Percentiles rank a stretch among this genome's conserved stretches.
These are phyloP conservation scores for Neotropicomus parvogracilis DNA, from an alignment of 1,284 basidiomycete genomes.

Conservation along the genomic window DNA sequence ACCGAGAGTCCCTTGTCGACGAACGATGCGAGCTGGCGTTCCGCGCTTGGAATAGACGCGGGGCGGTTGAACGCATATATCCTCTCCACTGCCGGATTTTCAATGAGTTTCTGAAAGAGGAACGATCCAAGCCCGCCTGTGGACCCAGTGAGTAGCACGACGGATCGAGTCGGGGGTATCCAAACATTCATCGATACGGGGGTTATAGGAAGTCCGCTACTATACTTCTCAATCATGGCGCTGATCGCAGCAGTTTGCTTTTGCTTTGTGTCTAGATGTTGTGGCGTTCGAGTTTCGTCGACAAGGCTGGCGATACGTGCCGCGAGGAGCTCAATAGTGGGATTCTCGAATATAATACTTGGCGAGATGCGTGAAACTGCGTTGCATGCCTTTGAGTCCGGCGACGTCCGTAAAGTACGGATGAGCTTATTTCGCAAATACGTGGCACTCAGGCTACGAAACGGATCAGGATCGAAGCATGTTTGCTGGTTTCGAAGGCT, in stretches of 20 bases:
- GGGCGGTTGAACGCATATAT: slow-evolving; percentile 7
- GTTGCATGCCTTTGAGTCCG: background rate
- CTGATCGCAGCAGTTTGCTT: slow-evolving; percentile 4
- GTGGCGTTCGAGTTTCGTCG: background rate
- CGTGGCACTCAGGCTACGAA: slow-evolving; percentile 8
- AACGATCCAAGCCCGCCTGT: slow-evolving; percentile 6
- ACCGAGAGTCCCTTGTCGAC: background rate
- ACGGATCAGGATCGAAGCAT: background rate
- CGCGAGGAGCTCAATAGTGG: slow-evolving; percentile 1
- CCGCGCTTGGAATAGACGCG: background rate
- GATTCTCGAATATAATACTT: slow-evolving; percentile 10
- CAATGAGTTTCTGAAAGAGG: background rate
- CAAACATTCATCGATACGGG: background rate
- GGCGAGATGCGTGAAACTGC: background rate
- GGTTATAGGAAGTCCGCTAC: background rate
- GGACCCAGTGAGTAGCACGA: slow-evolving; percentile 5
- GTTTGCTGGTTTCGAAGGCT: background rate
- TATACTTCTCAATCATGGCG: slow-evolving; percentile 5
- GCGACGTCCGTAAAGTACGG: slow-evolving; percentile 3
- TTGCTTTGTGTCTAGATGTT: background rate
- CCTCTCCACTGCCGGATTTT: background rate
- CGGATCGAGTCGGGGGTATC: background rate
- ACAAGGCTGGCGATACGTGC: slow-evolving; percentile 1
- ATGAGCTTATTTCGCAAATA: slow-evolving; percentile 3
- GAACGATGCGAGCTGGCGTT: slow-evolving; percentile 2